Evolutionary conservation across 2,329 filamentous ascomycete species (phyloP).

Genomic region (Talaromyces sp.): DNA sequence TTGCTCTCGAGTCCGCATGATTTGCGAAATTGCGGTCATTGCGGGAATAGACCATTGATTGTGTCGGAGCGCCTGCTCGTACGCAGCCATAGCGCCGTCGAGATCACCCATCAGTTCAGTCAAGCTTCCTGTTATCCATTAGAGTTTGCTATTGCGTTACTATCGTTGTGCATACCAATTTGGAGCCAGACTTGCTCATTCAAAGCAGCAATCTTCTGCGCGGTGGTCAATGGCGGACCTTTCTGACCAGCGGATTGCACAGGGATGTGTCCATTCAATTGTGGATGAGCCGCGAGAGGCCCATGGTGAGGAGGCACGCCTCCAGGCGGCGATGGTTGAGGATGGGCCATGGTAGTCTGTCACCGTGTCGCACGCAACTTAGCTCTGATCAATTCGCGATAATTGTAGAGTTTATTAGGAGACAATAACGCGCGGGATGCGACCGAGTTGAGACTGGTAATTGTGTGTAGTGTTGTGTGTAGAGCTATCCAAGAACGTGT

Average conservation of each 20-base stretch:
- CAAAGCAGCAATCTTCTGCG: conserved; percentile 70
- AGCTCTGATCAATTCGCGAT: not conserved
- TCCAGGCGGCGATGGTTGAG: conserved; percentile 76
- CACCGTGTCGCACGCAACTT: not conserved
- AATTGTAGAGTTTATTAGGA: not conserved
- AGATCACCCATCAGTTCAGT: conserved; percentile 83
- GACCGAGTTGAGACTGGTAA: not conserved
- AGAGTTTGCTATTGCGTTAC: not conserved
- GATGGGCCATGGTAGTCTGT: conserved; percentile 61
- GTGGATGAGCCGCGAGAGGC: conserved; percentile 60
- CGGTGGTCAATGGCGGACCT: conserved; percentile 59
- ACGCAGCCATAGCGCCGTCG: conserved; percentile 84
- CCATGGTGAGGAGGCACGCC: conserved; percentile 66
- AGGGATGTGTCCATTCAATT: conserved; percentile 50
- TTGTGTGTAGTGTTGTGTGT: not conserved
- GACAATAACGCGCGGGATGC: not conserved
- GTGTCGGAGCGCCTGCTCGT: conserved; percentile 82
- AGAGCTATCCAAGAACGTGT: not conserved
- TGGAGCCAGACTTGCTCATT: conserved; percentile 92
- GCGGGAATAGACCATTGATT: conserved; percentile 86
- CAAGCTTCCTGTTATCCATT: conserved; percentile 61
- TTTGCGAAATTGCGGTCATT: conserved; percentile 91
- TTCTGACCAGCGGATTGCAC: conserved; percentile 51
- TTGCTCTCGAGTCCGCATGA: conserved; percentile 85
- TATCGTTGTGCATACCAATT: conserved; percentile 63